Base-by-base conservation (phyloP, 495 filamentous ascomycete species). In the Hypoxylon lienhwacheense region DNA sequence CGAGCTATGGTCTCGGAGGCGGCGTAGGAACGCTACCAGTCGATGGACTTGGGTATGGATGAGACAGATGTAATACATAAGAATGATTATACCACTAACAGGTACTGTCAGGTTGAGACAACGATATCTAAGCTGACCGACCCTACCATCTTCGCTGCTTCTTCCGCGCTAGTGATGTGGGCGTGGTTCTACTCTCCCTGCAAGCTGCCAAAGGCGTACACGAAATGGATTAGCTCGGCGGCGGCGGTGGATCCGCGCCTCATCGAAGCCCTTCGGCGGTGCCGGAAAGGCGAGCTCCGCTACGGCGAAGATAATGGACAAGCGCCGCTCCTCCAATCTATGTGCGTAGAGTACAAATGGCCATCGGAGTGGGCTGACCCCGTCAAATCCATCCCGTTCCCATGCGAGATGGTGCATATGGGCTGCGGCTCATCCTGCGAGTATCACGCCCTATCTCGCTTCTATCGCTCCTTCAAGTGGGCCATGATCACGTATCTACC, bases 351-450 rank as follows among this genome's bases (percentile, higher is more conserved):
- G 56, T 85, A 85, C 68, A 68, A 70, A 39, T 83, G 82, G 74
- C 90, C 90, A 1, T 47, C 77, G 1, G 69, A 69, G 46, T 91
- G 86, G 82, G 91, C 89, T 7, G 88, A 96, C 66, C 91, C 91
- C 1, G 76, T 77, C 21, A 77, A 78, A 37, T 81, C 85, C 0
- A 70, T 85, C 20, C 91, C 90, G 0, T 88, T 93, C 51, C 90
- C 89, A 4, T 97, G 91, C 72, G 84, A 90, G 69, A 73, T 97
- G 61, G 88, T 96, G 16, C 91, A 97, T 64, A 89, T 89, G 83
- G 87, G 87, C 43, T 77, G 77, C 49, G 86, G 88, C 16, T 77
- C 83, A 2, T 87, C 70, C 50, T 97, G 91, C 68, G 90, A 96
- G 65, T 77, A 74, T 55, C 88, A 96, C 66, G 89, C 89, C 6